Base-by-base conservation (phyloP, 2,329 filamentous ascomycete species). In the Gnomoniopsis sp. region DNA sequence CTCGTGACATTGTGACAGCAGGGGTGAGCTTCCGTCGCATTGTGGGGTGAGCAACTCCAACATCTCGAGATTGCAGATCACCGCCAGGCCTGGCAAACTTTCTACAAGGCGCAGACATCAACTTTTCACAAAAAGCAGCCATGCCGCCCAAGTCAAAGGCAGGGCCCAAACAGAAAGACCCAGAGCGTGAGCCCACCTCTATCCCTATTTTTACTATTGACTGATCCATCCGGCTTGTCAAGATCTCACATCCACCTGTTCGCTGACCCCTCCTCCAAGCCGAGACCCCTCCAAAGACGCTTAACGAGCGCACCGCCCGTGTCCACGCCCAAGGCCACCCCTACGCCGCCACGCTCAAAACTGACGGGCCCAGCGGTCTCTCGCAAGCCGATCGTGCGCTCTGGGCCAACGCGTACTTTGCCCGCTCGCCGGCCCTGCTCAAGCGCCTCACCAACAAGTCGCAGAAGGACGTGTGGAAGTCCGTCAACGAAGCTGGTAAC, bases 391-490 rank as follows among this genome's bases (percentile, higher is more conserved):
- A 85, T 58, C 77, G 75, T 59, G 77, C 78, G 65, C 75, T 75
- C 22, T 84, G 79, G 72, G 67, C 76, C 41, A 77, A 79, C 69
- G 67, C 75, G 19, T 73, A 77, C 63, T 75, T 81, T 58, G 72
- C 82, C 44, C 72, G 72, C 47, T 73, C 75, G 41, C 72, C 72
- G 66, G 47, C 68, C 74, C 36, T 73, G 70, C 61, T 61, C 41
- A 54, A 50, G 44, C 64, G 58, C 21, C 66, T 70, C 34, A 67
- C 69, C 1, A 73, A 75, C 69, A 83, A 83, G 69, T 70, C 78
- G 26, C 78, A 83, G 66, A 78, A 79, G 66, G 82, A 85, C 65
- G 78, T 82, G 67, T 86, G 83, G 83, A 82, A 82, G 70, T 72
- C 75, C 49, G 74, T 83, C 62, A 77, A 76, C 68, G 83, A 85